Conservation (phyloP, 2,329 filamentous ascomycete genomes). For the Aspergillus quadricinctus region DNA sequence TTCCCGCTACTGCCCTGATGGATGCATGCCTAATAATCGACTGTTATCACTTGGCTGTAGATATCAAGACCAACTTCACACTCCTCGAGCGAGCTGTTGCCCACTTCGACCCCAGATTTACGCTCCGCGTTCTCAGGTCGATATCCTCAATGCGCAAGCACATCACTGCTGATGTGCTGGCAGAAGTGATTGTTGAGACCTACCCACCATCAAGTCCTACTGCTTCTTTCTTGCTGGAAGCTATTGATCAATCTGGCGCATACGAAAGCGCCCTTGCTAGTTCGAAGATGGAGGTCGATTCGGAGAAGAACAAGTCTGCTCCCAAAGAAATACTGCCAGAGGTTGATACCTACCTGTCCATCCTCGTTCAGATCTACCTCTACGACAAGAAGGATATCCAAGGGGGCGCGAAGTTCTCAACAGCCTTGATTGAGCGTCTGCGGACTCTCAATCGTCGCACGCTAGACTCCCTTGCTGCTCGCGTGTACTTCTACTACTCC, state of each 20-base stretch:
- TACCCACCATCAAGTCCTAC: conserved; percentile 65
- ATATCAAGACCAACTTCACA: conserved; percentile 91
- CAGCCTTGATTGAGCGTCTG: conserved; percentile 75
- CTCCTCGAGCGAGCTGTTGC: conserved; percentile 87
- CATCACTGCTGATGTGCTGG: conserved; percentile 74
- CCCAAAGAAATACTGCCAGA: conserved; percentile 77
- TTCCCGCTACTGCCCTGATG: not conserved
- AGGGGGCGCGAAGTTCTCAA: conserved; percentile 78
- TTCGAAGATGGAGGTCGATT: conserved; percentile 70
- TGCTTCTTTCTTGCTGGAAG: conserved; percentile 65
- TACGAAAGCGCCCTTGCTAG: conserved; percentile 56
- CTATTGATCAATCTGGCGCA: conserved; percentile 63
- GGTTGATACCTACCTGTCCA: conserved; percentile 82
- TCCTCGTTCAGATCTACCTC: conserved; percentile 80
- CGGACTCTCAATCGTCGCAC: conserved; percentile 89
- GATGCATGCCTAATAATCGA: conserved; percentile 5
- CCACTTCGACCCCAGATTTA: conserved; percentile 92
- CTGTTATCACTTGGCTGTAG: conserved; percentile 44
- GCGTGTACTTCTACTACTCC: conserved; percentile 97
- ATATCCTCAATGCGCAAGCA: conserved; percentile 95
- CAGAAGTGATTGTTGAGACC: conserved; percentile 74
- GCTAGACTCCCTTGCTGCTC: conserved; percentile 86
- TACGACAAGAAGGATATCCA: conserved; percentile 80
- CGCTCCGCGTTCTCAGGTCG: conserved; percentile 85
- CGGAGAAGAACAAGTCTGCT: conserved; percentile 61